Conservation (phyloP, 2,329 filamentous ascomycete genomes). For the Beauveria sp. region DNA sequence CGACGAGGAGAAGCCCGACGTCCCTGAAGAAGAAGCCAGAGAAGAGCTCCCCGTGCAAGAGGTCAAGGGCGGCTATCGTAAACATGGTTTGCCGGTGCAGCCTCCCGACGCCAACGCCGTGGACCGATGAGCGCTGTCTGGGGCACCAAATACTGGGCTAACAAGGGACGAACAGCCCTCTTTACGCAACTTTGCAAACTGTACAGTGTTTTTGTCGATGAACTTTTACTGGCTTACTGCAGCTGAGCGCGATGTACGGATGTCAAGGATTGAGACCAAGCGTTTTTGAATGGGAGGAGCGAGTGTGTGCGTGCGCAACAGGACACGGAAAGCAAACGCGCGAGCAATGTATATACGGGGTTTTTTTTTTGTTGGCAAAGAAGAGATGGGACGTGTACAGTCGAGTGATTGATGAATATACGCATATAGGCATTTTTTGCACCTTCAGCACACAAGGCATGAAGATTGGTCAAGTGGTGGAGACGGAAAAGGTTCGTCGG, state of each 20-base stretch:
- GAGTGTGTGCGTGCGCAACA: not conserved
- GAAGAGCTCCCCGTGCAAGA: not conserved
- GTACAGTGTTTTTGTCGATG: not conserved
- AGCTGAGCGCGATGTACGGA: too few relatives aligned
- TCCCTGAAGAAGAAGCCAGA: not conserved
- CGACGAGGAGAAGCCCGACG: not conserved
- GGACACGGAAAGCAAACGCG: not conserved
- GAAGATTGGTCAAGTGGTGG: too few relatives aligned
- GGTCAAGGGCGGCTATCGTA: not conserved
- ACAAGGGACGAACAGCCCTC: too few relatives aligned
- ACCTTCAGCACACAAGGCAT: too few relatives aligned
- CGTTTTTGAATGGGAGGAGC: not conserved
- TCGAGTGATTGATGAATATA: too few relatives aligned
- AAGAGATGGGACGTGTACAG: too few relatives aligned
- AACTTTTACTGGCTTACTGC: too few relatives aligned
- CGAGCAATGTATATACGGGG: not conserved
- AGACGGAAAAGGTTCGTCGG: too few relatives aligned
- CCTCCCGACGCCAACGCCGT: not conserved
- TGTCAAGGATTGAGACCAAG: too few relatives aligned
- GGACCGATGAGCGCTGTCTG: not conserved
- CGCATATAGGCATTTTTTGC: too few relatives aligned
- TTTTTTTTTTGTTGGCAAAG: not conserved
- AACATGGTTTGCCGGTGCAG: not conserved
- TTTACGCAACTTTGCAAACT: not conserved
- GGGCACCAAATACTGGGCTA: not conserved